Base-by-base conservation (phyloP, 495 filamentous ascomycete genomes). In the Stereocaulon alpinum region DNA sequence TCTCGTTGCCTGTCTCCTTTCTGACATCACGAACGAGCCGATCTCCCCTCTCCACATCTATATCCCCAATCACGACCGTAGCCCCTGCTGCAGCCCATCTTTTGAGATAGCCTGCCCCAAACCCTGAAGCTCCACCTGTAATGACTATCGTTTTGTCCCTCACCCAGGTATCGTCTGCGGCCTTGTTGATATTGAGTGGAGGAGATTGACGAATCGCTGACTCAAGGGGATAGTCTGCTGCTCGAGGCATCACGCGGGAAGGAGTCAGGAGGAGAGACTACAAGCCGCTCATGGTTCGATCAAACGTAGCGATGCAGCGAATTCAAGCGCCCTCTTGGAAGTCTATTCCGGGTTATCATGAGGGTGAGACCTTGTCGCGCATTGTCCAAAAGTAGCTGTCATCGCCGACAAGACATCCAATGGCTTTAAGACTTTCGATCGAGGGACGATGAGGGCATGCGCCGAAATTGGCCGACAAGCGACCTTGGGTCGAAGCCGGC, bases 61-160 rank as follows among this genome's bases (percentile, higher is more conserved):
- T 59, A 60, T 79, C 76, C n/a, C 72, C 75, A 41, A 78, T 70
- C n/a, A 78, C 71, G 0, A 79, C 69, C 42, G 68, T 72, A 7
- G 76, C 76, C 0, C 77, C 73, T 59, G 62, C 49, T n/a, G 59
- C 55, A n/a, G 76, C 77, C 69, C 74, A 80, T 51, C 66, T 62
- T 37, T 62, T 64, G 17, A 72, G 66, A 58, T 77, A 75, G 0
- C 69, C 74, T 40, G 69, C 72, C 0, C 77, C 77, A 24, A 80
- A 69, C 0, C 77, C 77, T 41, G 71, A 73, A 3, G 77, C 77
- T 20, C 77, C 77, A 6, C 77, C 77, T 11, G 77, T 80, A 32
- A 80, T 75, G n/a, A 79, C 27, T 30, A 80, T 74, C 0, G 75
- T 78, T 55, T 74, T 76, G 14, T 67, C 70, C 30, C 66, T 67